Base-by-base conservation (phyloP, 441 rosid species). In the Erodium chrysanthum region DNA sequence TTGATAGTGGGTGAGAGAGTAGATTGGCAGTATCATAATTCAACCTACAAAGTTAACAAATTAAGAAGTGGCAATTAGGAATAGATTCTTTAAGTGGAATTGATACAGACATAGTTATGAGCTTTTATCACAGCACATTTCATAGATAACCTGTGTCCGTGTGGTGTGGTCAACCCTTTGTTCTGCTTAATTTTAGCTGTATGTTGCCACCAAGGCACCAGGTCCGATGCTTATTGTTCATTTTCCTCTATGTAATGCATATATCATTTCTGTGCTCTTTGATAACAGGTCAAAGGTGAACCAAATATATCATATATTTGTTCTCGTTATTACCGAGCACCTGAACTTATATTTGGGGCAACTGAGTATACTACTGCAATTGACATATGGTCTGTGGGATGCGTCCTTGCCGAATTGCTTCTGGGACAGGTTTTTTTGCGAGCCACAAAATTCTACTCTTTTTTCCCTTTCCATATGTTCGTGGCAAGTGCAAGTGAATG, bases 291-390 rank as follows among this genome's bases (percentile, higher is more conserved):
- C 8, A 86, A 83, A 68, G 96, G 95, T 68, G 92, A 86, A 83
- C 88, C 96, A 62, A 92, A 85, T 79, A 87, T 91, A 78, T 86
- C 95, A 8, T 92, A 88, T 69, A 88, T 92, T 69, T 89, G 96
- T 78, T 92, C 94, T 31, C 79, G 96, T 58, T 91, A 91, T 78
- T 89, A 88, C 76, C 79, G 92, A 74, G 96, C 95, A 48, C 96
- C 95, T 8, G 94, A 92, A 82, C 95, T 88, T 68, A 92, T 89
- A 82, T 92, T 92, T 64, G 97, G 97, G 68, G 96, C 93, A 9
- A 82, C 96, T 18, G 86, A 86, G 66, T 92, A 88, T 71, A 82
- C 91, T 46, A 84, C 82, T 78, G 93, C 95, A 60, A 89, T 92
- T 73, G 93, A 89, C 77, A 83, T 89, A 81, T 90, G 97, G 97